Percentiles rank a stretch among this genome's conserved stretches.
These are phyloP conservation scores for Xerocomus potaroensis DNA, from an alignment of 768 basidiomycete species.

Conservation along the genomic window DNA sequence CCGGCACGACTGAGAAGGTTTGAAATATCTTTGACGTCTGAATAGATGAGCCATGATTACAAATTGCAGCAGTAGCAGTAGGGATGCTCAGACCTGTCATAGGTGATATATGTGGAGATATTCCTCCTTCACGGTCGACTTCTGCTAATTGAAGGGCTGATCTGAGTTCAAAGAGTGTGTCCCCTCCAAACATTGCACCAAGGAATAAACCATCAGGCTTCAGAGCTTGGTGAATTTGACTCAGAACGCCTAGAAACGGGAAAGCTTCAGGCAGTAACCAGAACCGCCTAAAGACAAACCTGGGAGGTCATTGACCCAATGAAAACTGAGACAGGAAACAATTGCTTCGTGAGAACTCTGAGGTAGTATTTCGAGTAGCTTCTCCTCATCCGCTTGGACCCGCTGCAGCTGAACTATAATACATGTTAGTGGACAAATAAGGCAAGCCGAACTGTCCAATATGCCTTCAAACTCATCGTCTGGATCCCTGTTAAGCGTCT, in stretches of 20 bases:
- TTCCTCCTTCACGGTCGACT: constrained; percentile 89
- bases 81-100: constrained; percentile 74
- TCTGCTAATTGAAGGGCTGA: constrained; percentile 93
- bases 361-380: constrained; percentile 58
- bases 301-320: constrained; percentile 98
- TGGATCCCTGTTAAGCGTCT: constrained; percentile 68
- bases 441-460: background rate
- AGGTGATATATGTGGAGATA: constrained; percentile 94
- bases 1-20: constrained; percentile 91
- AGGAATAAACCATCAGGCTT: constrained; percentile 92
- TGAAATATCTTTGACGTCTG: constrained; percentile 91
- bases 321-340: constrained; percentile 85
- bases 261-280: background rate
- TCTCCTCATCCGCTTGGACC: constrained; percentile 81
- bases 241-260: constrained; percentile 56
- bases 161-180: constrained; percentile 93
- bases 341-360: constrained; percentile 85
- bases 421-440: background rate
- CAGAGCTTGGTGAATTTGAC: constrained; percentile 82
- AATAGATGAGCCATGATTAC: constrained; percentile 3
- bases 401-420: constrained; percentile 70
- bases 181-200: constrained; percentile 92
- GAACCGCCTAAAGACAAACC: constrained; percentile 44
- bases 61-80: background rate
- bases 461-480: constrained; percentile 80